Evolutionary conservation across 345 rosid genomes (phyloP).

Genomic region (Kandelia obovata): DNA sequence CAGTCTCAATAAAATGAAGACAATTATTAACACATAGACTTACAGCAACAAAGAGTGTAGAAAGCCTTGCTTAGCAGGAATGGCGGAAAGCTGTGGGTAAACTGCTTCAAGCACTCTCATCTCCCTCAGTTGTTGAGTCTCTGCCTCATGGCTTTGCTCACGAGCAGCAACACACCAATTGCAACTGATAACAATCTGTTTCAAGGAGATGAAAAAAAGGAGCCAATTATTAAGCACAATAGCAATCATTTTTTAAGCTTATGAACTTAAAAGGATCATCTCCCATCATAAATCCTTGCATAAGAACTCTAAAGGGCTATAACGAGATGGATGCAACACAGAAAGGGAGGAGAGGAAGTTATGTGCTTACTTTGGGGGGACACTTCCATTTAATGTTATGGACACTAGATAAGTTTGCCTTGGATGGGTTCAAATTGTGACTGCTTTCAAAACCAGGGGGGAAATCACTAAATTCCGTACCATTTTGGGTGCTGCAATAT

Average conservation of each 20-base stretch:
- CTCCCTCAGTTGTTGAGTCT: slow-evolving; percentile 41
- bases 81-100: slow-evolving; percentile 42
- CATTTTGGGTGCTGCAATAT: slow-evolving; percentile 14
- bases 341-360: background rate
- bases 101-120: slow-evolving; percentile 45
- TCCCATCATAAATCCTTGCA: too few relatives aligned
- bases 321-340: too few relatives aligned
- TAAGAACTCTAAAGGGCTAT: too few relatives aligned
- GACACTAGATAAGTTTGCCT: slow-evolving; percentile 16
- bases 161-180: slow-evolving; percentile 48
- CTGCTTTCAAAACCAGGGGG: slow-evolving; percentile 50
- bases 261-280: too few relatives aligned
- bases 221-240: background rate
- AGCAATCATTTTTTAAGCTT: too few relatives aligned
- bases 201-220: background rate
- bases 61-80: slow-evolving; percentile 45
- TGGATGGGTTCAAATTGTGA: slow-evolving; percentile 14
- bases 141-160: slow-evolving; percentile 51
- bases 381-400: slow-evolving; percentile 42
- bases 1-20: background rate
- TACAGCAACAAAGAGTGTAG: background rate
- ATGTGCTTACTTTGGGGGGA: slow-evolving; percentile 45
- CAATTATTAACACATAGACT: background rate
- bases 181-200: slow-evolving; percentile 38
- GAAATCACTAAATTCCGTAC: slow-evolving; percentile 18